phyloP scores from a whole-genome alignment of 2,329 filamentous ascomycete species.

The Meredithiella fracta region DNA sequence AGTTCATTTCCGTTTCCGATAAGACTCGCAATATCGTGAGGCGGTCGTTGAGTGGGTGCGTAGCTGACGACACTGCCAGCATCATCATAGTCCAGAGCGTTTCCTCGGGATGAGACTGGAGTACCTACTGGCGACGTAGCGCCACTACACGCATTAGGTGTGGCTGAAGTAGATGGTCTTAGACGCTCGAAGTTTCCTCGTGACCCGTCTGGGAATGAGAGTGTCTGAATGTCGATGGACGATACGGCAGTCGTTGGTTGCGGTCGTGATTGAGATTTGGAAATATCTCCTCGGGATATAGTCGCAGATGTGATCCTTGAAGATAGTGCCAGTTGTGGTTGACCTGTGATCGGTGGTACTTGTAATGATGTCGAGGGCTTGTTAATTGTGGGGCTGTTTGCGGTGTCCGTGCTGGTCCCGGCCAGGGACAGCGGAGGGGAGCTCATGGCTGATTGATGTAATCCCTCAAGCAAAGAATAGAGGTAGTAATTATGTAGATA shows the following conservation, averaged over 20 bases:
- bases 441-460: conserved; percentile 1
- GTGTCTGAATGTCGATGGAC: conserved; percentile 61
- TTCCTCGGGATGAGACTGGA: not conserved
- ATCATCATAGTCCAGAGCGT: conserved; percentile 36
- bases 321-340: not conserved
- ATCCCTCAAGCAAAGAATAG: too few relatives aligned
- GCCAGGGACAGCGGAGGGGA: not conserved
- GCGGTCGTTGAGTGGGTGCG: conserved; percentile 43
- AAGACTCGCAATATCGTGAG: conserved; percentile 65
- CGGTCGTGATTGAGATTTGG: conserved; percentile 25
- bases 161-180: conserved; percentile 22
- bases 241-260: conserved; percentile 75
- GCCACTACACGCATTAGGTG: conserved; percentile 24
- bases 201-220: conserved; percentile 54
- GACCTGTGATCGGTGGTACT: not conserved
- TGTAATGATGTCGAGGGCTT: not conserved
- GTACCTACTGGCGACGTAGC: conserved; percentile 24
- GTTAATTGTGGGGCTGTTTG: not conserved
- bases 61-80: conserved; percentile 50
- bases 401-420: not conserved
- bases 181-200: conserved; percentile 43
- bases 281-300: not conserved
- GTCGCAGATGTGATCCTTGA: not conserved
- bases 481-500: not conserved
- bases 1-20: conserved; percentile 52